Conservation (phyloP, 352 stramenopile species). For the Globisporangium uncinulatum region DNA sequence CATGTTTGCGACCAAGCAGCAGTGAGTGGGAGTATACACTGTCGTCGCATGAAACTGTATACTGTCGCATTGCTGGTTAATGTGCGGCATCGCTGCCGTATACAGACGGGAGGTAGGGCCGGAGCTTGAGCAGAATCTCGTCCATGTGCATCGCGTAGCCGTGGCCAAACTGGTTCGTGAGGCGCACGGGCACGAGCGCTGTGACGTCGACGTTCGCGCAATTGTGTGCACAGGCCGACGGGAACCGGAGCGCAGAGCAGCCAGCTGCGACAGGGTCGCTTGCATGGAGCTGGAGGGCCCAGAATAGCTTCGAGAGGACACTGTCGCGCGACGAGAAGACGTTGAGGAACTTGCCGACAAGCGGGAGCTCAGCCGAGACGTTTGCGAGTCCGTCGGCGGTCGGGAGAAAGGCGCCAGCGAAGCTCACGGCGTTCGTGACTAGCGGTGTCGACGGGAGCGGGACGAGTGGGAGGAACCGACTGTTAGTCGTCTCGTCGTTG, state of each 20-base stretch:
- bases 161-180: conserved; percentile 76
- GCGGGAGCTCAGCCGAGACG: conserved; percentile 31
- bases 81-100: conserved; percentile 1
- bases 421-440: conserved; percentile 55
- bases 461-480: neutral
- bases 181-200: conserved; percentile 42
- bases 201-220: conserved; percentile 67
- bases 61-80: neutral
- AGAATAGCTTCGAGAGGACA: conserved; percentile 75
- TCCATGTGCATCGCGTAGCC: conserved; percentile 74
- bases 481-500: neutral
- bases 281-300: conserved; percentile 49
- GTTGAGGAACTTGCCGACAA: conserved; percentile 59
- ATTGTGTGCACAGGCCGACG: conserved; percentile 5
- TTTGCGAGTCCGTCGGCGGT: conserved; percentile 25
- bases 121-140: conserved; percentile 38
- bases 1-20: conserved; percentile 63
- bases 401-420: conserved; percentile 65
- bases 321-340: conserved; percentile 71
- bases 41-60: conserved; percentile 2
- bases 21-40: neutral
- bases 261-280: conserved; percentile 37
- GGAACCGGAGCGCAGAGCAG: conserved; percentile 25
- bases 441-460: conserved; percentile 12
- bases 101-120: conserved; percentile 29